Conservation (phyloP, 257 asterid genomes). For the Solanum arcanum region DNA sequence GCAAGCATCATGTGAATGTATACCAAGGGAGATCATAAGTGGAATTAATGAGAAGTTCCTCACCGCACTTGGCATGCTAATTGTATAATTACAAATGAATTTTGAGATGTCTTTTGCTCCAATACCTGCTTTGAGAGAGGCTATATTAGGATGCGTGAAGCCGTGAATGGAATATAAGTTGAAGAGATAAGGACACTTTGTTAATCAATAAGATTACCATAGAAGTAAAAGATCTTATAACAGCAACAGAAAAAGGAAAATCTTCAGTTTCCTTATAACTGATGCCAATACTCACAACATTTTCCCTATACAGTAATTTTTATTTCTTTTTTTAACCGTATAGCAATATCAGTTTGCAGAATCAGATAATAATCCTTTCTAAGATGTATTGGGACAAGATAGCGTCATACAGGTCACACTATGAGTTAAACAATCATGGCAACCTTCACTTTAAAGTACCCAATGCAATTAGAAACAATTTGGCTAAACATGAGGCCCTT, state of each 20-base stretch:
- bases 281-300: background rate
- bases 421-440: background rate
- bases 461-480: background rate
- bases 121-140: constrained; percentile 33
- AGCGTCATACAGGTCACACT: background rate
- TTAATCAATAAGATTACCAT: background rate
- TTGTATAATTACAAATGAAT: constrained; percentile 42
- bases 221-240: background rate
- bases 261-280: background rate
- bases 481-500: background rate
- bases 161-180: background rate
- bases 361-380: background rate
- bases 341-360: background rate
- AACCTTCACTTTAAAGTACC: background rate
- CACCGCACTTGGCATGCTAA: constrained; percentile 61
- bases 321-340: background rate
- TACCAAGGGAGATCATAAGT: constrained; percentile 26
- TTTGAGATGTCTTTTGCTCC: constrained; percentile 48
- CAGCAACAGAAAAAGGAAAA: background rate
- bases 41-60: constrained; percentile 54
- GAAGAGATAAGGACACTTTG: background rate
- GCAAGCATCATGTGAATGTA: background rate
- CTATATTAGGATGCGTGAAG: background rate
- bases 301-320: background rate
- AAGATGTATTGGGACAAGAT: background rate